phyloP scores from a whole-genome alignment of 768 basidiomycete genomes.

The Leccinum imitatum region DNA sequence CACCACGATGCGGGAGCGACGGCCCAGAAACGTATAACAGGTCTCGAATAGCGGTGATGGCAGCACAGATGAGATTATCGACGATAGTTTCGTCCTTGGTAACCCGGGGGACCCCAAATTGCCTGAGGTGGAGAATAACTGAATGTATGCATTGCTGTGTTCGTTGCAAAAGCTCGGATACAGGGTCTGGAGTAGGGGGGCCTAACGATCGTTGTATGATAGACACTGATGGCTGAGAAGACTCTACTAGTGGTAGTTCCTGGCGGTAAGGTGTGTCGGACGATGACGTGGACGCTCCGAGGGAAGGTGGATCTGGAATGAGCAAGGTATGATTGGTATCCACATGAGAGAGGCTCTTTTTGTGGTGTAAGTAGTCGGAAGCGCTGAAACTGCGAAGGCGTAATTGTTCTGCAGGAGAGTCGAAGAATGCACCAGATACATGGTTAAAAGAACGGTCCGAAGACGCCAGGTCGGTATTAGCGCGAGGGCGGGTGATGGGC shows the following conservation, averaged over 20 bases:
- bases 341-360: constrained; percentile 2
- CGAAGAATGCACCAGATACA: constrained; percentile 8
- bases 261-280: constrained; percentile 5
- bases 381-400: constrained; percentile 24
- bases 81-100: constrained; percentile 56
- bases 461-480: constrained; percentile 24
- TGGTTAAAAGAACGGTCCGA: constrained; percentile 8
- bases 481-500: constrained; percentile 19
- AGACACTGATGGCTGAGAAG: neutral
- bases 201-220: constrained; percentile 48
- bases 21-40: constrained; percentile 65
- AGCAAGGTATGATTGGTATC: neutral
- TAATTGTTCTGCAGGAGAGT: constrained; percentile 7
- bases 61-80: constrained; percentile 56
- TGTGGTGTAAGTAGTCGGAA: constrained; percentile 3
- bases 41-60: constrained; percentile 66
- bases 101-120: constrained; percentile 44
- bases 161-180: constrained; percentile 59
- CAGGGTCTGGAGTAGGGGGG: constrained; percentile 53
- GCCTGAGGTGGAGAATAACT: constrained; percentile 58
- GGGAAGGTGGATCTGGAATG: constrained; percentile 8
- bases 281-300: constrained; percentile 2
- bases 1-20: constrained; percentile 55
- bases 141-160: constrained; percentile 57
- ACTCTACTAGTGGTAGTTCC: neutral